Evolutionary conservation across 2,329 filamentous ascomycete species (phyloP), one percentile per base, ranked within the genome.

Genomic region (Arthrinium puccinioides): DNA sequence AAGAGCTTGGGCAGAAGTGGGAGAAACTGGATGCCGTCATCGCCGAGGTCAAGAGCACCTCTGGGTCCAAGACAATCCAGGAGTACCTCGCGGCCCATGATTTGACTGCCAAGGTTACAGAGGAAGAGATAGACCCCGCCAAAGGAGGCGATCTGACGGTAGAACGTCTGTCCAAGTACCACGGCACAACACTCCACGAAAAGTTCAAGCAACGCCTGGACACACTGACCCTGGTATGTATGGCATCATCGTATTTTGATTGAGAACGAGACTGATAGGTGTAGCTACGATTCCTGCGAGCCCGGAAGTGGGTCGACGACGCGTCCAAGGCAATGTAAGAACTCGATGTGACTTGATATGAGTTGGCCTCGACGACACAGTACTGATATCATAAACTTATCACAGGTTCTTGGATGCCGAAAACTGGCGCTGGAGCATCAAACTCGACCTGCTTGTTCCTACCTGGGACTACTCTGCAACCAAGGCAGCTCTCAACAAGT

Each of bases 271-370:
- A 6, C 20, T 15, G 11, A 23, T 10, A 23, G 25, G 8, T 18
- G 20, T 50, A 88, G 81, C 70, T 96, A 58, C 83, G 89, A 58
- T 96, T 95, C 68, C 72, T 98, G 55, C 79, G 92, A 60, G 92
- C 92, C 39, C 79, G 92, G 58, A 97, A 97, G 73, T 98, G 96
- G 62, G 84, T 95, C 62, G 85, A 95, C 44, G 73, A 83, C 52
- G 67, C 78, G 21, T 63, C 88, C 49, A 92, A 95, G 76, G 67
- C 82, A 56, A 98, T 98, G 92, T 96, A 69, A 62, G 84, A 33
- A n/a, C n/a, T n/a, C n/a, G n/a, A n/a, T n/a, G n/a, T n/a, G n/a
- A n/a, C n/a, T n/a, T n/a, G n/a, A n/a, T n/a, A n/a, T n/a, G n/a
- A n/a, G n/a, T 62, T 43, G 30, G 25, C 9, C 19, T 20, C n/a